A percentile compares a stretch with the other conserved stretches of the same genome.
Conservation (phyloP, 2,329 filamentous ascomycete genomes). For the Shiraia bambusicola region DNA sequence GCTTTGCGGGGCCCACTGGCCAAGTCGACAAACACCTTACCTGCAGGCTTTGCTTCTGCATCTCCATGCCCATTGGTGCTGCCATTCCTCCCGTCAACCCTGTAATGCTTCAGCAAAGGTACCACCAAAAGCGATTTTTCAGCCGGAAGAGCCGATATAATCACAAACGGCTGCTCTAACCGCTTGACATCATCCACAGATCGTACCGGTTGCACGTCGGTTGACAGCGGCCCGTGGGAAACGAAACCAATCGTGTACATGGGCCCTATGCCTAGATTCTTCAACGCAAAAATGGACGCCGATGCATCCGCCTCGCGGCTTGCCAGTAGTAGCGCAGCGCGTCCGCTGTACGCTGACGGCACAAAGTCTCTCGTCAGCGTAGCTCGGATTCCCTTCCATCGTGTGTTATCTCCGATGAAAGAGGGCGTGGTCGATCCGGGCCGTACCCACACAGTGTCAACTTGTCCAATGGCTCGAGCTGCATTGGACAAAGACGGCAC, state of each 20-base stretch:
- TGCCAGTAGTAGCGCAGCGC: slow-evolving; percentile 74
- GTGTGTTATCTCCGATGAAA: slow-evolving; percentile 77
- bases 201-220: slow-evolving; percentile 64
- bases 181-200: slow-evolving; percentile 78
- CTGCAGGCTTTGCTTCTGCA: slow-evolving; percentile 31
- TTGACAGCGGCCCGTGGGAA: slow-evolving; percentile 58
- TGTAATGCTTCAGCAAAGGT: slow-evolving; percentile 73
- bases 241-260: slow-evolving; percentile 85
- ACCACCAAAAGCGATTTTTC: slow-evolving; percentile 79
- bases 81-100: slow-evolving; percentile 48
- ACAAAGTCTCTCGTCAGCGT: slow-evolving; percentile 80
- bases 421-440: slow-evolving; percentile 41
- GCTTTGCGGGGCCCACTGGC: slow-evolving; percentile 66
- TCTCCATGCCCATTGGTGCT: slow-evolving; percentile 23
- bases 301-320: slow-evolving; percentile 74
- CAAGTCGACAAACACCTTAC: slow-evolving; percentile 78
- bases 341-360: slow-evolving; percentile 75
- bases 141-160: slow-evolving; percentile 75
- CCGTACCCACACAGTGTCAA: slow-evolving; percentile 76
- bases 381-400: slow-evolving; percentile 82
- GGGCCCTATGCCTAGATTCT: slow-evolving; percentile 72
- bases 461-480: slow-evolving; percentile 73
- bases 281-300: slow-evolving; percentile 75
- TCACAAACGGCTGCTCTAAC: slow-evolving; percentile 76
- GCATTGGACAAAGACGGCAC: slow-evolving; percentile 71